phyloP scores from a whole-genome alignment of 257 asterid genomes.

The Plantago major region DNA sequence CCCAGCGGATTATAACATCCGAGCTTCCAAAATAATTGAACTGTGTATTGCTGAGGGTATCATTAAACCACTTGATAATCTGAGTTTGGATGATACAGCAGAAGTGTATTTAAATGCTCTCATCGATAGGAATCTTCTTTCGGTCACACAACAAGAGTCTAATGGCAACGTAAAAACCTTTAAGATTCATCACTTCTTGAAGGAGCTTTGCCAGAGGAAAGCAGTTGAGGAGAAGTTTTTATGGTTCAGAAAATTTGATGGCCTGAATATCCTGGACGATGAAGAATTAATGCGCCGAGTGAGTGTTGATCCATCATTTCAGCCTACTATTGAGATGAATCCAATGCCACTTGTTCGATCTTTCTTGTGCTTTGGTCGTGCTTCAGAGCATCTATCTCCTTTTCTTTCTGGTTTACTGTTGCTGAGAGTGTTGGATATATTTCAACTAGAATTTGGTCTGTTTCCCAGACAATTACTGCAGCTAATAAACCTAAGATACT shows the following conservation, averaged over 20 bases:
- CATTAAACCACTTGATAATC: neutral
- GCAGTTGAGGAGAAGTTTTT: slow-evolving; percentile 1
- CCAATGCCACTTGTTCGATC: neutral
- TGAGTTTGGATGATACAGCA: neutral
- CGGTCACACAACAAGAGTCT: neutral
- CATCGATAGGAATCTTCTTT: neutral
- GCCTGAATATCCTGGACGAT: neutral
- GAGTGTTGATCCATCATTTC: neutral
- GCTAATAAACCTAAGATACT: slow-evolving; percentile 7
- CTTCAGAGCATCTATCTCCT: neutral
- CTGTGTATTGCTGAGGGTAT: slow-evolving; percentile 8
- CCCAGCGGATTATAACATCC: neutral
- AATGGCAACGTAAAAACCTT: neutral
- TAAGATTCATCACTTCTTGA: neutral
- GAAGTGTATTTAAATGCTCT: neutral
- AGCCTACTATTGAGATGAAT: too few relatives aligned
- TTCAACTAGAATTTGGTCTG: neutral
- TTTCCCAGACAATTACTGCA: neutral
- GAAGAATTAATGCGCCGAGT: neutral
- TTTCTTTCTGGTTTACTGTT: neutral
- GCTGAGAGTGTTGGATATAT: slow-evolving; percentile 2
- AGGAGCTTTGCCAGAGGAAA: neutral
- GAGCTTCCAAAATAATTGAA: neutral
- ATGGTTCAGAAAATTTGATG: neutral
- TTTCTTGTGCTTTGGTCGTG: neutral